Conservation (phyloP, 2,329 filamentous ascomycete species). For the Talaromyces sp. region DNA sequence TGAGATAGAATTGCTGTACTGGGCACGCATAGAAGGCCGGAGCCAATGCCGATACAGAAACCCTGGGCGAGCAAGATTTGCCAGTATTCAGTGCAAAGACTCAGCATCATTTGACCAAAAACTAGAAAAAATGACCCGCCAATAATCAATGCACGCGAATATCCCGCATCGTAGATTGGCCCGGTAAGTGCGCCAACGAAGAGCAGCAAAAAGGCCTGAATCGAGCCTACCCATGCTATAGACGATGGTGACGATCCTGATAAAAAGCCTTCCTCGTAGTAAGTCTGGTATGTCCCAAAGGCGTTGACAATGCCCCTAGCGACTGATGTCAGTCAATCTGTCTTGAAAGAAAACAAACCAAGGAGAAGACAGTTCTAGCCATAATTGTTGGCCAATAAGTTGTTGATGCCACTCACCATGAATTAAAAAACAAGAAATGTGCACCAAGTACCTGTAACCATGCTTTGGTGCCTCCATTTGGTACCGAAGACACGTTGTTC, state of each 20-base stretch:
- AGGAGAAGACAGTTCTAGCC: neutral
- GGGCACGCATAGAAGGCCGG: conserved; percentile 32
- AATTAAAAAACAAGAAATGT: conserved; percentile 1
- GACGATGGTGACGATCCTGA: conserved; percentile 24
- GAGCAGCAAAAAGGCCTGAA: conserved; percentile 42
- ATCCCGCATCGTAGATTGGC: conserved; percentile 37
- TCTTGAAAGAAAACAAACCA: neutral
- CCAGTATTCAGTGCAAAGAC: conserved; percentile 41
- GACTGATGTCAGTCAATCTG: neutral
- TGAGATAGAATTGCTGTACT: conserved; percentile 23
- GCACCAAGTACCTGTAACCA: conserved; percentile 5
- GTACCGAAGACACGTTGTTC: conserved; percentile 5
- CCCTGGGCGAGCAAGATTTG: conserved; percentile 47
- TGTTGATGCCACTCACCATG: neutral
- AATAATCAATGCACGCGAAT: conserved; percentile 25
- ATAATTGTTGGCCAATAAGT: neutral
- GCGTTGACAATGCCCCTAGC: conserved; percentile 20
- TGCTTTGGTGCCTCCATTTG: conserved; percentile 24
- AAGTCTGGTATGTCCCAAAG: conserved; percentile 43
- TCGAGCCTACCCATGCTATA: conserved; percentile 43
- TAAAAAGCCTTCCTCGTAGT: conserved; percentile 33
- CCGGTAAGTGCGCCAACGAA: conserved; percentile 39
- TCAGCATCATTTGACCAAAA: conserved; percentile 44
- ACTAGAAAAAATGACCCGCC: conserved; percentile 29
- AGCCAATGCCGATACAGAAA: conserved; percentile 35